phyloP scores from a whole-genome alignment of 805 yeast genomes.

The Yamadazyma laniorum region DNA sequence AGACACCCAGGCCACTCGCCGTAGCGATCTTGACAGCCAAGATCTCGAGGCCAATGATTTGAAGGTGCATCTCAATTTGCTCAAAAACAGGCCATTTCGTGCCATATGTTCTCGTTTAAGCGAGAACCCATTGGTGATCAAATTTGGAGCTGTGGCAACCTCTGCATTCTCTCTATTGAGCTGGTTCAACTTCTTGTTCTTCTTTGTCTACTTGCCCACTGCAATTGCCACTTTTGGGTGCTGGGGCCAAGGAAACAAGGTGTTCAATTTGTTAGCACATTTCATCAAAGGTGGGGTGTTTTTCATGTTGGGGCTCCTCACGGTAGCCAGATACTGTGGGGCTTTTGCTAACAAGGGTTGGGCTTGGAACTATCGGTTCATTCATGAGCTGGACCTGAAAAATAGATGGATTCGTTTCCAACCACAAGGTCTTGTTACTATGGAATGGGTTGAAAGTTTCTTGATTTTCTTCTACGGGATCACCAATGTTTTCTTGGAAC shows the following conservation, averaged over 20 bases:
- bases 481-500: constrained; percentile 89
- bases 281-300: constrained; percentile 96
- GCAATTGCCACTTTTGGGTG: constrained; percentile 65
- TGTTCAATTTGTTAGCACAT: constrained; percentile 88
- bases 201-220: constrained; percentile 56
- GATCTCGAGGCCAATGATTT: constrained; percentile 15
- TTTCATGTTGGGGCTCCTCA: constrained; percentile 66
- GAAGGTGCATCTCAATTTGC: not conserved
- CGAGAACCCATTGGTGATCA: not conserved
- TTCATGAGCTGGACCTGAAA: constrained; percentile 26
- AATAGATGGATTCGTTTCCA: constrained; percentile 38
- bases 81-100: not conserved
- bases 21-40: too few relatives aligned
- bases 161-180: constrained; percentile 49
- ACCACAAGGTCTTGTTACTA: constrained; percentile 54
- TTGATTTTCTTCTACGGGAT: constrained; percentile 84
- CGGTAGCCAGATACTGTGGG: constrained; percentile 88
- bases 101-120: not conserved
- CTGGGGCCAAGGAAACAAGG: constrained; percentile 63
- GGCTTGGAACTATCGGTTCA: constrained; percentile 73
- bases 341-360: constrained; percentile 72
- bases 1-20: not conserved
- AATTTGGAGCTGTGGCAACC: constrained; percentile 27
- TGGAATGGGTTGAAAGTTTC: constrained; percentile 82
- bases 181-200: constrained; percentile 62